These are phyloP conservation scores for Alternaria ethzedia DNA, from an alignment of 2,329 filamentous ascomycete species.

Conservation along the genomic window DNA sequence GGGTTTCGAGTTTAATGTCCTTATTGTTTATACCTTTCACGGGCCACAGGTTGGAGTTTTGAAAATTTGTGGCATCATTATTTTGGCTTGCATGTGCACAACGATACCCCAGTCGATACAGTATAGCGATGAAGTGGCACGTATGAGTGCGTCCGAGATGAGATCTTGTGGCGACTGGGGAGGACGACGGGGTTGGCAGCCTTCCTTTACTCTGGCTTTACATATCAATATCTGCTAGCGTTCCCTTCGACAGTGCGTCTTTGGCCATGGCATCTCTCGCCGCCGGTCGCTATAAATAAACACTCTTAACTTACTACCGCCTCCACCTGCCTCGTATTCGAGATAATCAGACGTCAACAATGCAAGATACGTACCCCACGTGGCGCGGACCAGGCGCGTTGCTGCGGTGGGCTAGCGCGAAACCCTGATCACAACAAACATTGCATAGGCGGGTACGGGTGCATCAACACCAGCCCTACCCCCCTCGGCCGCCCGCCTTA, in stretches of 20 bases:
- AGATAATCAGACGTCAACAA: constrained; percentile 10
- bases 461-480: constrained; percentile 27
- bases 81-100: constrained; percentile 46
- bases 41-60: constrained; percentile 34
- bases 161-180: constrained; percentile 21
- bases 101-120: constrained; percentile 47
- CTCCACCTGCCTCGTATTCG: background rate
- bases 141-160: constrained; percentile 4
- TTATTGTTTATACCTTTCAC: constrained; percentile 31
- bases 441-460: constrained; percentile 13
- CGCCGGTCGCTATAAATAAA: constrained; percentile 15
- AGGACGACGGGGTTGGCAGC: constrained; percentile 12
- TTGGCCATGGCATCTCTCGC: constrained; percentile 15
- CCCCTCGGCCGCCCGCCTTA: background rate
- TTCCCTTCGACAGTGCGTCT: constrained; percentile 28
- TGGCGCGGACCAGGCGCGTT: constrained; percentile 19
- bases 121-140: constrained; percentile 19
- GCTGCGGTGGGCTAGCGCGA: constrained; percentile 32
- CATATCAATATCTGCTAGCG: constrained; percentile 22
- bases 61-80: constrained; percentile 36
- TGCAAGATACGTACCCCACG: constrained; percentile 8
- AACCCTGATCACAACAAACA: constrained; percentile 41
- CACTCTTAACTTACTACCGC: background rate
- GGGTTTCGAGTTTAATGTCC: constrained; percentile 39
- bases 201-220: constrained; percentile 4